Evolutionary conservation across 2,329 filamentous ascomycete genomes (phyloP).

Genomic region (Helotiales sp.): DNA sequence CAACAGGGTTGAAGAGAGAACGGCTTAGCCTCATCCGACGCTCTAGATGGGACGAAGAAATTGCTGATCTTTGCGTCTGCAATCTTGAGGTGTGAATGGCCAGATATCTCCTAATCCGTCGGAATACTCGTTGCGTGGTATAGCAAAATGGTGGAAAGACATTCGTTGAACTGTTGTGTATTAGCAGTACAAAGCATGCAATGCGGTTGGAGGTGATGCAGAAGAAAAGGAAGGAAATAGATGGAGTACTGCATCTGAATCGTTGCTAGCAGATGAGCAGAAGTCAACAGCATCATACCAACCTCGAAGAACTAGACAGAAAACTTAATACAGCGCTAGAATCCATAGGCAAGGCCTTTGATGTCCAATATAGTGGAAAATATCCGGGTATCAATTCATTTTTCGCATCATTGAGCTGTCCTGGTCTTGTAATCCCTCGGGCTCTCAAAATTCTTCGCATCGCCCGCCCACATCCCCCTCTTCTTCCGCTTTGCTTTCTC

Average conservation of each 20-base stretch:
- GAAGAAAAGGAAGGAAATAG: neutral
- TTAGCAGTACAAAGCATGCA: neutral
- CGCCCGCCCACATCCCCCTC: conserved; percentile 77
- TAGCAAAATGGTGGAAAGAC: neutral
- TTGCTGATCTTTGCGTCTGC: neutral
- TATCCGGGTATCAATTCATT: conserved; percentile 20
- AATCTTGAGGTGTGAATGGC: neutral
- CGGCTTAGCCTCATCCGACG: conserved; percentile 9
- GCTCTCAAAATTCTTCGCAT: conserved; percentile 71
- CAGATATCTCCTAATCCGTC: neutral
- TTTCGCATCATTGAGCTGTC: conserved; percentile 45
- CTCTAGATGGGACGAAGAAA: neutral
- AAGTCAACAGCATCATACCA: neutral
- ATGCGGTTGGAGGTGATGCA: neutral
- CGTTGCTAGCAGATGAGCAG: no score
- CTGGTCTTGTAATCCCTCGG: conserved; percentile 84
- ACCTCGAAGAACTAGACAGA: neutral
- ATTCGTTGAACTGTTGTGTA: neutral
- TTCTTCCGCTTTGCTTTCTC: conserved; percentile 66
- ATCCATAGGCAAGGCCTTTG: neutral
- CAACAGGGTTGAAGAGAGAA: conserved; percentile 10
- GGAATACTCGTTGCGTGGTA: neutral
- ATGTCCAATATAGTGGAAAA: neutral
- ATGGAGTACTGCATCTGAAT: neutral
- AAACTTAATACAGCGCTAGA: neutral